A percentile compares a stretch with the other conserved stretches of the same genome.
phyloP scores from a whole-genome alignment of 1,284 basidiomycete species.

The Boletellus dicymbophilus region DNA sequence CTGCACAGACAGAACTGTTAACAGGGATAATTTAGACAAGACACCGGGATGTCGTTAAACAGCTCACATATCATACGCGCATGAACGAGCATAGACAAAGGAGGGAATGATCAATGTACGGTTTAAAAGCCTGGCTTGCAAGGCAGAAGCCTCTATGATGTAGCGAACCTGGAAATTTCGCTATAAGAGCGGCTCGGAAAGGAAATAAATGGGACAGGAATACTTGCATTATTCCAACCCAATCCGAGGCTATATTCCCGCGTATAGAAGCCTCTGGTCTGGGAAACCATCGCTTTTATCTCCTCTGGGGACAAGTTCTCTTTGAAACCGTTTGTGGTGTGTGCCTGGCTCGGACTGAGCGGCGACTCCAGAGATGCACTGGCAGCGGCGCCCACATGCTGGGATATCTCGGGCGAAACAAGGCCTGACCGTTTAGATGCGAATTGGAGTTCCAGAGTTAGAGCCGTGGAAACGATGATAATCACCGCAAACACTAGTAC shows the following conservation, averaged over 20 bases:
- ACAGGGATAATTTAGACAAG: slow-evolving; percentile 2
- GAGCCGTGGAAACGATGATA: slow-evolving; percentile 6
- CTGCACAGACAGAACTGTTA: slow-evolving; percentile 34
- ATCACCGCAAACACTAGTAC: slow-evolving; percentile 3
- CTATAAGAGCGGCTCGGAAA: slow-evolving; percentile 3
- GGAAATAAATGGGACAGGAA: not conserved
- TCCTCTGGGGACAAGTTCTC: slow-evolving; percentile 22
- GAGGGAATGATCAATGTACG: slow-evolving; percentile 41
- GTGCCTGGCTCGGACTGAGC: not conserved
- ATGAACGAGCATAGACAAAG: slow-evolving; percentile 42
- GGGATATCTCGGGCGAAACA: slow-evolving; percentile 2
- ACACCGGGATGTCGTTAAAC: not conserved
- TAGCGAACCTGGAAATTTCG: slow-evolving; percentile 36
- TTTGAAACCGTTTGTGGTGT: slow-evolving; percentile 1
- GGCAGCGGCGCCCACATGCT: not conserved
- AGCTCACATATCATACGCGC: slow-evolving; percentile 40
- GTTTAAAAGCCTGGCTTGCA: slow-evolving; percentile 38
- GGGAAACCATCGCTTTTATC: slow-evolving; percentile 25
- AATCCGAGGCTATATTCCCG: slow-evolving; percentile 40
- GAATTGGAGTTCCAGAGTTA: slow-evolving; percentile 11
- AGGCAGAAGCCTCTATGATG: slow-evolving; percentile 39
- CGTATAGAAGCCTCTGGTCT: slow-evolving; percentile 37
- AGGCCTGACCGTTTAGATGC: slow-evolving; percentile 1
- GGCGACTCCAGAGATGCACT: not conserved
- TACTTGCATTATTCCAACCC: slow-evolving; percentile 41